Evolutionary conservation across 768 basidiomycete genomes (phyloP).

Genomic region (Boletus tylopilopsis): DNA sequence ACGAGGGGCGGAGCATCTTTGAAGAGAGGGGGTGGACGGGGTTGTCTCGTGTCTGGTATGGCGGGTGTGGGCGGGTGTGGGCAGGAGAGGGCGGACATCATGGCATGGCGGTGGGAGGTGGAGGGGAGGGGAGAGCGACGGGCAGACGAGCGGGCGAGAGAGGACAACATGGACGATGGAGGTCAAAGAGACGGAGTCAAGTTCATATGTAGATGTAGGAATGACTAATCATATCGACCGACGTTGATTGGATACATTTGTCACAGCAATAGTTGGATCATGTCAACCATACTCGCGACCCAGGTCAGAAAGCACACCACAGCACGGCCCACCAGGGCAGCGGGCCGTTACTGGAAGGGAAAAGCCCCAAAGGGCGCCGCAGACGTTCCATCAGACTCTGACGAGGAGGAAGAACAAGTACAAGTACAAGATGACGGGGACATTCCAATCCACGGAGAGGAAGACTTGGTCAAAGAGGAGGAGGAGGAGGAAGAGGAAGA

Average conservation of each 20-base stretch:
- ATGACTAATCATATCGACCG: slow-evolving; percentile 22
- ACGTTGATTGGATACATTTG: too few relatives aligned
- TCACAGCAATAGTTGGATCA: neutral
- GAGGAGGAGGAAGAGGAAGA: slow-evolving; percentile 49
- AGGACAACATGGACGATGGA: slow-evolving; percentile 20
- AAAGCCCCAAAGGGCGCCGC: slow-evolving; percentile 76
- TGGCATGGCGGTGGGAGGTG: slow-evolving; percentile 45
- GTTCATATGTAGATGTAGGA: too few relatives aligned
- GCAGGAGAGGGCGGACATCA: slow-evolving; percentile 60
- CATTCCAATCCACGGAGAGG: slow-evolving; percentile 55
- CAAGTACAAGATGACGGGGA: slow-evolving; percentile 48
- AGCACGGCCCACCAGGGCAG: slow-evolving; percentile 74
- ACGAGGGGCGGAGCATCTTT: slow-evolving; percentile 52
- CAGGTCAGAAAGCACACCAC: slow-evolving; percentile 66
- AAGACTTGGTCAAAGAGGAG: slow-evolving; percentile 45
- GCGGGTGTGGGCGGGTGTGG: slow-evolving; percentile 24
- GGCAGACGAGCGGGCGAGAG: slow-evolving; percentile 11
- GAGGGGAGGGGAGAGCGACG: neutral
- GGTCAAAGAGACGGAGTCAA: neutral
- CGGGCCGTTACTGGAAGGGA: slow-evolving; percentile 86
- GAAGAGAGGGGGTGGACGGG: slow-evolving; percentile 14
- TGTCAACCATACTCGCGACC: slow-evolving; percentile 33
- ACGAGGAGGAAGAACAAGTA: slow-evolving; percentile 52
- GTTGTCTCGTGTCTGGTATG: slow-evolving; percentile 17
- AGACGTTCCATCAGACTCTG: slow-evolving; percentile 61